A percentile compares a stretch with the other conserved stretches of the same genome.
These are phyloP conservation scores for Citrullus mucosospermus DNA, from an alignment of 306 rosid genomes.

Conservation along the genomic window DNA sequence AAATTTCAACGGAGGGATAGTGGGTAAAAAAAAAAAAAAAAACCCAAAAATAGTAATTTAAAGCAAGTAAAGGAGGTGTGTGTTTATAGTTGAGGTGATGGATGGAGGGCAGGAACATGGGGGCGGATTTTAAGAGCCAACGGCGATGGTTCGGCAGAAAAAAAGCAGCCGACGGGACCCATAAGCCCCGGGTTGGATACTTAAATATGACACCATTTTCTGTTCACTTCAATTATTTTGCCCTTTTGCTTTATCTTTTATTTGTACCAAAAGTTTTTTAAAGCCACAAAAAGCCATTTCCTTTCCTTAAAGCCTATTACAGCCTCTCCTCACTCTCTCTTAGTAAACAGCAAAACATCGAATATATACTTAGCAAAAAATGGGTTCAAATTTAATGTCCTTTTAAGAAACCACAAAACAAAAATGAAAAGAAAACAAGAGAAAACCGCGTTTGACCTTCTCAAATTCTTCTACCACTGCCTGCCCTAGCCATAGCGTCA, in stretches of 20 bases:
- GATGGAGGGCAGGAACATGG: background rate
- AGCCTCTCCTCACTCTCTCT: background rate
- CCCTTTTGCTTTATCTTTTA: background rate
- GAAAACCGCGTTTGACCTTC: slow-evolving; percentile 7
- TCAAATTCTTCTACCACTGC: background rate
- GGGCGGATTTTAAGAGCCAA: background rate
- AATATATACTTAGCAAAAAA: too few relatives aligned
- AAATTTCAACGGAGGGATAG: background rate
- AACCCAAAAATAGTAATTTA: background rate
- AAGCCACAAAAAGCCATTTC: background rate
- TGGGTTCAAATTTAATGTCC: background rate
- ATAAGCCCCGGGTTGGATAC: background rate
- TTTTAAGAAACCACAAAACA: background rate
- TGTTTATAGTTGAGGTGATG: background rate
- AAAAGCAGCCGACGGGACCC: background rate
- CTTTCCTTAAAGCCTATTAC: background rate
- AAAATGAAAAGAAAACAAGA: background rate
- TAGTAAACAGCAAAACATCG: background rate
- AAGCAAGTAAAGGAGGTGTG: background rate
- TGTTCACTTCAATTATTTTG: background rate
- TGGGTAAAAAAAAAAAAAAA: background rate
- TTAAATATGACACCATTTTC: background rate
- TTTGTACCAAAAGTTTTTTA: background rate
- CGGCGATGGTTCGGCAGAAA: background rate
- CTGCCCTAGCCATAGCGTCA: background rate